Evolutionary conservation across 257 asterid species (phyloP), one percentile per base, ranked within the genome.

Genomic region (Forsythia suspensa): DNA sequence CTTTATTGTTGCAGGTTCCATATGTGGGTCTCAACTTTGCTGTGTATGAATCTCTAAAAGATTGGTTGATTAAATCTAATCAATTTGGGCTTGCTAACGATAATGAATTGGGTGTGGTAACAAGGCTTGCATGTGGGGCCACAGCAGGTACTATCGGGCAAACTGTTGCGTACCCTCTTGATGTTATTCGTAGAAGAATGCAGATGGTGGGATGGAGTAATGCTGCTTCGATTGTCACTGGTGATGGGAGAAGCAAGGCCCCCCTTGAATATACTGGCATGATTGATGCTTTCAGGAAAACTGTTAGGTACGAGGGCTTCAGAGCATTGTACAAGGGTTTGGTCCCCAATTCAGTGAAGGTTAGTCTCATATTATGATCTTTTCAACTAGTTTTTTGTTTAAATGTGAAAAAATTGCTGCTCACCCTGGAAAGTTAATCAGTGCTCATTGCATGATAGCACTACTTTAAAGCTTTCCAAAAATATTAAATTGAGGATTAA

Each of bases 11-110:
- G 84, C 90, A 95, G 99, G 89, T 95, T 82, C 99, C 99, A 12
- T 95, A 95, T 46, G 99, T 92, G 79, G 99, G 99, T 80, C 97
- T 95, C 78, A 95, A 95, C 88, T 95, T 95, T 86, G 97, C 97
- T 72, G 99, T 94, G 39, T 95, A 95, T 46, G 99, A 95, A 87
- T 95, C 99, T 77, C 92, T 95, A 52, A 95, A 95, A 83, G 99
- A 93, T 85, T 92, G 91, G 92, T 76, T 95, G 85, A 73, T 94
- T 34, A 92, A 91, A 86, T 76, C 91, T 52, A 94, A 82, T 83
- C 74, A 97, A 36, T 84, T 88, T 59, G 90, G 92, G 66, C 93
- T 95, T 39, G 92, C 39, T 67, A 82, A 88, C 76, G 90, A 84
- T 80, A 55, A 75, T 52, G 87, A 84, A 43, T 82, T 88, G 70